Conservation (phyloP, 495 filamentous ascomycete species). For the Penicillium salamii region DNA sequence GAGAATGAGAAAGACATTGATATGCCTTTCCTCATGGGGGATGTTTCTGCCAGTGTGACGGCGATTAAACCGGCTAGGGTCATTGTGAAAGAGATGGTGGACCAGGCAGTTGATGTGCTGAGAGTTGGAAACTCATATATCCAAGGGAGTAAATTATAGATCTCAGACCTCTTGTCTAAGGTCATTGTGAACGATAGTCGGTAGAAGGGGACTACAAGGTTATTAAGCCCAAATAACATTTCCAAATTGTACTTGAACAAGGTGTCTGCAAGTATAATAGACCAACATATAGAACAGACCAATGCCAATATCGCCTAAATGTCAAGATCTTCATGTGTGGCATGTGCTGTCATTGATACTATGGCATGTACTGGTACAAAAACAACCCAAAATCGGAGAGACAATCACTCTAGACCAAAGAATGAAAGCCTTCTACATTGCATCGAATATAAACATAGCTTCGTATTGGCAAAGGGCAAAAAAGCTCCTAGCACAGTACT, state of each 20-base stretch:
- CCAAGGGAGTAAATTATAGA: constrained; percentile 37
- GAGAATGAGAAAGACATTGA: constrained; percentile 75
- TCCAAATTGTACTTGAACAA: too few relatives aligned
- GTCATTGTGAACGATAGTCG: too few relatives aligned
- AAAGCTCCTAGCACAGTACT: not conserved
- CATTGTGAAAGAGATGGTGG: constrained; percentile 87
- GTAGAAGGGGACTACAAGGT: too few relatives aligned
- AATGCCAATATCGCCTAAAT: too few relatives aligned
- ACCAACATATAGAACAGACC: too few relatives aligned
- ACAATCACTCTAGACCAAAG: constrained; percentile 10
- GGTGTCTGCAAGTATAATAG: too few relatives aligned
- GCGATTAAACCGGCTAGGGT: constrained; percentile 74
- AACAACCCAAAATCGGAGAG: constrained; percentile 23
- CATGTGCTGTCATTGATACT: constrained; percentile 16
- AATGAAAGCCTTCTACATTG: too few relatives aligned
- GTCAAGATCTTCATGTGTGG: not conserved
- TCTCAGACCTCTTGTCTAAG: too few relatives aligned
- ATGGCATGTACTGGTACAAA: constrained; percentile 41
- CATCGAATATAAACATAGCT: not conserved
- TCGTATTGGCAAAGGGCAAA: not conserved
- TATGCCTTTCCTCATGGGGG: constrained; percentile 87
- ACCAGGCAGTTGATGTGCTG: constrained; percentile 69
- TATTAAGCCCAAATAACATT: too few relatives aligned
- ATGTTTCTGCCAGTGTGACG: constrained; percentile 74
- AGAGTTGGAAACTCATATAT: constrained; percentile 42